A percentile compares a stretch with the other conserved stretches of the same genome.
These are phyloP conservation scores for Ophiostoma fasciatum DNA, from an alignment of 2,329 filamentous ascomycete species.

Conservation along the genomic window DNA sequence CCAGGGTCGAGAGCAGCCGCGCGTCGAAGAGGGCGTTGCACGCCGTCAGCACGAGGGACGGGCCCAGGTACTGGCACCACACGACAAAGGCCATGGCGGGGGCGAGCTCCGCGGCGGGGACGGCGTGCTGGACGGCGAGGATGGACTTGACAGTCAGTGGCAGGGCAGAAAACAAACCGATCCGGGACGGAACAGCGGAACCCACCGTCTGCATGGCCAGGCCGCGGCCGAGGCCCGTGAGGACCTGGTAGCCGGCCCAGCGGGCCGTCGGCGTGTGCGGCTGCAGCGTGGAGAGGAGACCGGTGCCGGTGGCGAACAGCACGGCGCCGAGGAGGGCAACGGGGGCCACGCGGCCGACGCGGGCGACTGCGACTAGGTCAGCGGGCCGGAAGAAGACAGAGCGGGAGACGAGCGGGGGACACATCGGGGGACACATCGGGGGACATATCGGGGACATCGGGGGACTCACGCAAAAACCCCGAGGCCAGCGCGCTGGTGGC, in stretches of 20 bases:
- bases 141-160: constrained; percentile 13
- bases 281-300: constrained; percentile 20
- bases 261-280: constrained; percentile 14
- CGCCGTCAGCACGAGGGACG: constrained; percentile 32
- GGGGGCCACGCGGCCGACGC: constrained; percentile 21
- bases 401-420: no score
- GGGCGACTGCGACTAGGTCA: no score
- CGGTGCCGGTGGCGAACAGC: constrained; percentile 19
- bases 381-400: no score
- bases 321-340: constrained; percentile 18
- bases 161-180: constrained; percentile 1
- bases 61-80: constrained; percentile 37
- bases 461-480: no score
- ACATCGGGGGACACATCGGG: no score
- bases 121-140: constrained; percentile 15
- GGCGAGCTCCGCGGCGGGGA: constrained; percentile 13
- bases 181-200: constrained; percentile 5
- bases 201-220: constrained; percentile 16
- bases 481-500: no score
- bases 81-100: constrained; percentile 22
- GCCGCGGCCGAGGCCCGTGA: constrained; percentile 16
- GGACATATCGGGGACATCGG: no score
- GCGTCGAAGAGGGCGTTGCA: constrained; percentile 39
- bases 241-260: constrained; percentile 21
- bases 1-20: constrained; percentile 12